A percentile compares a stretch with the other conserved stretches of the same genome.
phyloP scores from a whole-genome alignment of 2,329 filamentous ascomycete genomes.

The Pezicula neosporulosa region DNA sequence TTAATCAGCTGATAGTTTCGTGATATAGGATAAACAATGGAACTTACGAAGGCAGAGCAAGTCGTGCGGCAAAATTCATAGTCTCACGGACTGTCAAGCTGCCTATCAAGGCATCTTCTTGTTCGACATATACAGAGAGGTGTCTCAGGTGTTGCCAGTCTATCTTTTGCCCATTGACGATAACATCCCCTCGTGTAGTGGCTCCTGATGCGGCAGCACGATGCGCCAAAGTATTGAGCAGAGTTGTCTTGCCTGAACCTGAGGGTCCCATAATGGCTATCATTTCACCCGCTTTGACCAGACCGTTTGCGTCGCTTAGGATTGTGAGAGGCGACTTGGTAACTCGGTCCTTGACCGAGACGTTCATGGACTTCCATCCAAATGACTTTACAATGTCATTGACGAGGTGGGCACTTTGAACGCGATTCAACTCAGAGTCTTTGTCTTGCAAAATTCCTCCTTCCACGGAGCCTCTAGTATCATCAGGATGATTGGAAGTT shows the following conservation, averaged over 20 bases:
- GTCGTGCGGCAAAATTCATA: conserved; percentile 70
- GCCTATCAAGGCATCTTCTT: conserved; percentile 81
- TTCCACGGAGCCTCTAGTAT: too few relatives aligned
- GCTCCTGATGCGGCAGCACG: conserved; percentile 48
- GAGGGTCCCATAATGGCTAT: conserved; percentile 79
- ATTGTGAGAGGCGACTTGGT: conserved; percentile 62
- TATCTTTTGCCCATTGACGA: conserved; percentile 56
- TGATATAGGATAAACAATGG: background rate
- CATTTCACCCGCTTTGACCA: conserved; percentile 66
- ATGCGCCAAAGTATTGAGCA: conserved; percentile 75
- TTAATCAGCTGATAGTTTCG: background rate
- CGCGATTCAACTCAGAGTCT: too few relatives aligned
- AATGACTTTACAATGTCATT: conserved; percentile 64
- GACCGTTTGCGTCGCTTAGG: conserved; percentile 58
- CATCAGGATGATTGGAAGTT: too few relatives aligned
- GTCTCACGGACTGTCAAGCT: conserved; percentile 79
- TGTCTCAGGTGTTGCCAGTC: conserved; percentile 41
- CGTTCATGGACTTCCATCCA: conserved; percentile 63
- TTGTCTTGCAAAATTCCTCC: too few relatives aligned
- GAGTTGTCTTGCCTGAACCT: conserved; percentile 75
- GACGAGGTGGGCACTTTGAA: conserved; percentile 38
- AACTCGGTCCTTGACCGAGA: conserved; percentile 68
- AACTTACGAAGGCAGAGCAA: conserved; percentile 53
- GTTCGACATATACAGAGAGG: conserved; percentile 77
- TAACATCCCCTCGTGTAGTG: conserved; percentile 49